Evolutionary conservation across 441 rosid genomes (phyloP).

Genomic region (Croton laevigatus): DNA sequence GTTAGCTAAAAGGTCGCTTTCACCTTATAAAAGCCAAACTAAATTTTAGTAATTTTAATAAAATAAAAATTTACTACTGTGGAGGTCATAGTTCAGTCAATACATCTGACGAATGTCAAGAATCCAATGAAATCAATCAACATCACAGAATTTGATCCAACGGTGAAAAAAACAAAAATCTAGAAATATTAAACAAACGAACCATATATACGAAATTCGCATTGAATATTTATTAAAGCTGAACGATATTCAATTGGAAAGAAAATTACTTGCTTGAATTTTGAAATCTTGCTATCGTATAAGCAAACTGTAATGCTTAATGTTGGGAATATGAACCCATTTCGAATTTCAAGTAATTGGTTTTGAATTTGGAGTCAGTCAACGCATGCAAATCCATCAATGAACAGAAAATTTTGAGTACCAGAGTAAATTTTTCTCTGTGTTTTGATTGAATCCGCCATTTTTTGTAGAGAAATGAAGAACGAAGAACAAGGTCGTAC

Average conservation of each 20-base stretch:
- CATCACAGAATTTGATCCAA: too few species aligned
- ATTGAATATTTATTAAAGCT: too few species aligned
- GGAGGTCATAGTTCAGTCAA: too few species aligned
- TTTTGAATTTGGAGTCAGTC: background rate
- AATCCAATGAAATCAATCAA: too few species aligned
- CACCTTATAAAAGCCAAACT: background rate
- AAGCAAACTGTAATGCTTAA: background rate
- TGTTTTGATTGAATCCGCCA: background rate
- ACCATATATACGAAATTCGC: too few species aligned
- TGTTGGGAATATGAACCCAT: background rate
- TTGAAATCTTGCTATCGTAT: background rate
- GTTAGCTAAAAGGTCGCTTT: background rate
- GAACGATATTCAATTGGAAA: too few species aligned
- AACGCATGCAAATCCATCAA: slow-evolving; percentile 22
- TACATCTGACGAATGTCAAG: too few species aligned
- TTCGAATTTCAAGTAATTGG: background rate
- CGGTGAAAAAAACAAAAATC: too few species aligned
- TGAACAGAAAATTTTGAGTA: background rate
- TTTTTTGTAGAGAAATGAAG: slow-evolving; percentile 25
- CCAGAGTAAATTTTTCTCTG: background rate
- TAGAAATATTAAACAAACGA: too few species aligned
- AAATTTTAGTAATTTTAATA: background rate
- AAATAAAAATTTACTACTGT: too few species aligned
- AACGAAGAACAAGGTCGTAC: slow-evolving; percentile 46
- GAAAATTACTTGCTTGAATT: too few species aligned